Percentiles rank a stretch among this genome's conserved stretches.
Evolutionary conservation across 306 rosid genomes (phyloP).

Genomic region (Acacia crassicarpa): DNA sequence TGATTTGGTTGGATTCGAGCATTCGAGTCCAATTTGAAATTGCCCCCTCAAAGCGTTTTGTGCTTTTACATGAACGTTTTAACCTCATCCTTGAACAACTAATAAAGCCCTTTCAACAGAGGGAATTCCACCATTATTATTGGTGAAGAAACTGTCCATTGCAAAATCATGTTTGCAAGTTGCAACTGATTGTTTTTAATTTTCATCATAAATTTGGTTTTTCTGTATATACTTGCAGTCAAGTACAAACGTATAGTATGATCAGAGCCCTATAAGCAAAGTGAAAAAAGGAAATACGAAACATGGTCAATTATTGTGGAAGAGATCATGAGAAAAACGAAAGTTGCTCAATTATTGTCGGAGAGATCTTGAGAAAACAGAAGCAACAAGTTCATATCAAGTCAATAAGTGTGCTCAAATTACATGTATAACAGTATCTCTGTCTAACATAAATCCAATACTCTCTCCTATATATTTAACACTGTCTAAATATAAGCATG

Average conservation of each 20-base stretch:
- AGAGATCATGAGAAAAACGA: neutral
- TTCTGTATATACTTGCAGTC: too few relatives aligned
- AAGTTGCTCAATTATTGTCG: neutral
- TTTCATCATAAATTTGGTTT: neutral
- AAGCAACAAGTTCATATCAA: neutral
- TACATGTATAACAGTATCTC: neutral
- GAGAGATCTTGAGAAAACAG: neutral
- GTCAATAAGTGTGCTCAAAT: conserved; percentile 10
- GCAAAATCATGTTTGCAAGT: neutral
- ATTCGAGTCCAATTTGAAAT: too few relatives aligned
- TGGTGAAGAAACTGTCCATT: neutral
- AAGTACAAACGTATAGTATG: too few relatives aligned
- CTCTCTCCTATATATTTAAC: neutral
- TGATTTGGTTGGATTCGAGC: too few relatives aligned
- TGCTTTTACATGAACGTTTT: too few relatives aligned
- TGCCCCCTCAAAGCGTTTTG: too few relatives aligned
- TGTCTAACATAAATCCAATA: conserved; percentile 3
- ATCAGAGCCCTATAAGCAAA: neutral
- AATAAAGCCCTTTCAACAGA: too few relatives aligned
- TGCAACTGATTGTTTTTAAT: too few relatives aligned
- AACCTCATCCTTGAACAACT: too few relatives aligned
- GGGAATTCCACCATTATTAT: neutral
- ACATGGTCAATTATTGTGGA: neutral
- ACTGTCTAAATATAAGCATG: neutral
- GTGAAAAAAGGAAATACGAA: neutral